These are phyloP conservation scores for Penicillium crystallinum DNA, from an alignment of 495 filamentous ascomycete genomes.

Conservation along the genomic window DNA sequence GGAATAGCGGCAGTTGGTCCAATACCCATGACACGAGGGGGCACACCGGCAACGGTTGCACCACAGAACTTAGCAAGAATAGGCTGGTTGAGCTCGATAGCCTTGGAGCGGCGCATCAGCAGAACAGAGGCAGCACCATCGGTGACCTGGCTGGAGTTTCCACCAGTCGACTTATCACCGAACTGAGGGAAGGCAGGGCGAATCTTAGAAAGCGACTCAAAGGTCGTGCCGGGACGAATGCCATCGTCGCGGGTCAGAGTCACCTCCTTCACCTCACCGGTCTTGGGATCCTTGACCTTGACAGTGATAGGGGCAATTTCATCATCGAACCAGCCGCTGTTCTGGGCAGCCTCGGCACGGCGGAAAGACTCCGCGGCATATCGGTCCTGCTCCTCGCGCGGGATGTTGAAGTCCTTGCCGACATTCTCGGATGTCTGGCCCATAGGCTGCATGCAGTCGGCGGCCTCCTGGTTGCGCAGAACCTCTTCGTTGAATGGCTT, in stretches of 20 bases:
- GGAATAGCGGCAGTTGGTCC: slow-evolving; percentile 91
- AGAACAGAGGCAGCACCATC: slow-evolving; percentile 90
- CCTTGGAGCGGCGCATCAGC: slow-evolving; percentile 89
- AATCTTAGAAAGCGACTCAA: slow-evolving; percentile 75
- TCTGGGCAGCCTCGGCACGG: slow-evolving; percentile 85
- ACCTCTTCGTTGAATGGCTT: slow-evolving; percentile 75
- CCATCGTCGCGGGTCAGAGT: slow-evolving; percentile 84
- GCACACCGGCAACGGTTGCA: slow-evolving; percentile 81
- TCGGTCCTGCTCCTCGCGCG: slow-evolving; percentile 72
- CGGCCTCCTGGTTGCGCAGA: slow-evolving; percentile 66
- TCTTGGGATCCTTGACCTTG: slow-evolving; percentile 73
- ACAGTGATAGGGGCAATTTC: slow-evolving; percentile 87
- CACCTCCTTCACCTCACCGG: slow-evolving; percentile 69
- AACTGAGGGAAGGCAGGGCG: slow-evolving; percentile 85
- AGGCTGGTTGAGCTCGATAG: slow-evolving; percentile 80
- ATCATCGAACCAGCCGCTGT: slow-evolving; percentile 88
- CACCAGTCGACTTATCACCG: slow-evolving; percentile 82
- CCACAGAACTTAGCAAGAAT: slow-evolving; percentile 94
- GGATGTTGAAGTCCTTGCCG: slow-evolving; percentile 81
- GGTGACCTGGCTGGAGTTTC: slow-evolving; percentile 94
- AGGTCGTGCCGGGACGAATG: slow-evolving; percentile 82
- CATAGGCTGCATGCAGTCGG: slow-evolving; percentile 91
- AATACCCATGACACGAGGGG: slow-evolving; percentile 95
- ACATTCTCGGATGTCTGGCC: slow-evolving; percentile 97
- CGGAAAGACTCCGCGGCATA: slow-evolving; percentile 83